Percentiles rank a stretch among this genome's conserved stretches.
These are phyloP conservation scores for Cucumis hystrix DNA, from an alignment of 306 rosid species.

Conservation along the genomic window DNA sequence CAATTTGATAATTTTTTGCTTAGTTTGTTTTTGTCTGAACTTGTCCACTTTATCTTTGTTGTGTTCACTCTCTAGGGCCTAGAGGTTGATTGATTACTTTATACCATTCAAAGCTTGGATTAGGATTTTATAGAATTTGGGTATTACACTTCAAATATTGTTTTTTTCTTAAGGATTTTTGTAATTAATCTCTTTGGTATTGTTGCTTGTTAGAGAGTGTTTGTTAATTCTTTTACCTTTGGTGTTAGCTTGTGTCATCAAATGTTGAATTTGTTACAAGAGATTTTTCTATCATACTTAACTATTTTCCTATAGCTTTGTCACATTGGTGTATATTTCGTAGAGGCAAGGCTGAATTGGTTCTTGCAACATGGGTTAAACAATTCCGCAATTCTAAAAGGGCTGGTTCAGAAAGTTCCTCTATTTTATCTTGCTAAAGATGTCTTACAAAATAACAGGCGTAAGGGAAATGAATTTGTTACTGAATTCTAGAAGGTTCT, in stretches of 20 bases:
- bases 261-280: neutral
- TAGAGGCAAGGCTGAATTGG: constrained; percentile 78
- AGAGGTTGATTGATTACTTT: neutral
- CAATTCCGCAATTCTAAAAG: constrained; percentile 54
- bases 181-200: neutral
- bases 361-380: constrained; percentile 75
- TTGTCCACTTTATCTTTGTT: neutral
- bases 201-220: neutral
- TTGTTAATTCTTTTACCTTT: neutral
- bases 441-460: constrained; percentile 84
- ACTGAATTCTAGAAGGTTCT: constrained; percentile 85
- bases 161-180: neutral
- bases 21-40: neutral
- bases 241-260: neutral
- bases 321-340: constrained; percentile 96
- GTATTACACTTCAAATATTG: neutral
- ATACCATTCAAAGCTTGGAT: neutral
- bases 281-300: constrained; percentile 17
- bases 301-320: constrained; percentile 44
- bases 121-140: neutral
- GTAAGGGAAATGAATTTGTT: constrained; percentile 92
- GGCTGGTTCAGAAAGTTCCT: constrained; percentile 51
- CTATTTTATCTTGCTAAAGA: constrained; percentile 92
- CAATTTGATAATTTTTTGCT: neutral
- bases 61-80: neutral